A percentile compares a stretch with the other conserved stretches of the same genome.
Conservation (phyloP, 1,284 basidiomycete genomes). For the Cutaneotrichosporon cutaneum region DNA sequence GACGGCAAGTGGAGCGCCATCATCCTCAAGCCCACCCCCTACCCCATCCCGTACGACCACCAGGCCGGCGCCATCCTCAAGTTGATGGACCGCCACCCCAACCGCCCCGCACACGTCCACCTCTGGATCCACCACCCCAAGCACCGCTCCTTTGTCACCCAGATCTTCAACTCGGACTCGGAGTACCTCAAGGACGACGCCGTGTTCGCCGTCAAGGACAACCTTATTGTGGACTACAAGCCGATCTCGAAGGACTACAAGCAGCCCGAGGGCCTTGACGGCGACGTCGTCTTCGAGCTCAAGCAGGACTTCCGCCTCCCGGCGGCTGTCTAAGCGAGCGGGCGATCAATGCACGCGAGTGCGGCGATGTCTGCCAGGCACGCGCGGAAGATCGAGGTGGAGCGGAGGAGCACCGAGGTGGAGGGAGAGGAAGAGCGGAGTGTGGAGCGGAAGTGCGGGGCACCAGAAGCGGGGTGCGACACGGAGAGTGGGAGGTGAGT, state of each 20-base stretch:
- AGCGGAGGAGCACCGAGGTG: too few relatives aligned
- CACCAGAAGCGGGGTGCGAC: too few relatives aligned
- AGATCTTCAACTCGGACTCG: slow-evolving; percentile 49
- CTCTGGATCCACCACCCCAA: slow-evolving; percentile 38
- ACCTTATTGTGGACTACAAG: slow-evolving; percentile 30
- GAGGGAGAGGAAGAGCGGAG: too few relatives aligned
- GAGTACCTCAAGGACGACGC: slow-evolving; percentile 51
- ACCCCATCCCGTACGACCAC: slow-evolving; percentile 52
- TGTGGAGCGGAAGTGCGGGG: too few relatives aligned
- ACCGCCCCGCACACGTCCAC: slow-evolving; percentile 52
- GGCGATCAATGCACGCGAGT: too few relatives aligned
- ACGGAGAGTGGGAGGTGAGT: too few relatives aligned
- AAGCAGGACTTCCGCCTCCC: slow-evolving; percentile 30
- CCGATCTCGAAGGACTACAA: slow-evolving; percentile 21
- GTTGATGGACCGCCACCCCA: slow-evolving; percentile 47
- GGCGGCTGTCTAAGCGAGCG: neutral
- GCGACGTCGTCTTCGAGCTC: slow-evolving; percentile 28
- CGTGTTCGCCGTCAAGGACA: slow-evolving; percentile 53
- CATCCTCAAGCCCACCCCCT: slow-evolving; percentile 49
- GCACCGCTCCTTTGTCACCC: slow-evolving; percentile 41
- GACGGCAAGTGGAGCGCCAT: slow-evolving; percentile 44
- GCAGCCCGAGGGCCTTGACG: slow-evolving; percentile 18
- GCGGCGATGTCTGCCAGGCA: too few relatives aligned
- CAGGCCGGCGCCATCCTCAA: slow-evolving; percentile 47
- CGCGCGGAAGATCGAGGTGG: too few relatives aligned